phyloP scores from a whole-genome alignment of 371 early-diverging fungal genomes.

The Thermomucor indicae-seudaticae region DNA sequence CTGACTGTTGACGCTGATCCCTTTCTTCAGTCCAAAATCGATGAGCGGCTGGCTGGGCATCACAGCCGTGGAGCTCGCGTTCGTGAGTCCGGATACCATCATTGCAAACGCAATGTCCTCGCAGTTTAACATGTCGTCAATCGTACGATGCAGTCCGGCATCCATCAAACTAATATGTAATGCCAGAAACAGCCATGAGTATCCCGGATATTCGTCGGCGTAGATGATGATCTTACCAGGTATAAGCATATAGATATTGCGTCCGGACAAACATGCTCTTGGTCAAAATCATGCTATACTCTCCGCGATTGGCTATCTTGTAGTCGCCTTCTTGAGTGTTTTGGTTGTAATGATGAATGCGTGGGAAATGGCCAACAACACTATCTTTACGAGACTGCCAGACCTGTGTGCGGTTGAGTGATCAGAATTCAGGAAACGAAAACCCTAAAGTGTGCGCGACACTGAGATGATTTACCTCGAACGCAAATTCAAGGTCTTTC shows the following conservation, averaged over 20 bases:
- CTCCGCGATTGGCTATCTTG: conserved; percentile 12
- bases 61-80: conserved; percentile 21
- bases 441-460: no score
- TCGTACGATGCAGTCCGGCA: conserved; percentile 22
- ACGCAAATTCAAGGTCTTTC: conserved; percentile 30
- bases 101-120: conserved; percentile 47
- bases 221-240: conserved; percentile 24
- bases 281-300: conserved; percentile 38
- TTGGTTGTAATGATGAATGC: conserved; percentile 27
- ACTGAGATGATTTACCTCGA: conserved; percentile 31
- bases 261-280: conserved; percentile 47
- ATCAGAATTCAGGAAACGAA: no score
- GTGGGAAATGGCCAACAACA: conserved; percentile 43
- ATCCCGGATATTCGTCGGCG: background rate
- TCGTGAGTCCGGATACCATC: conserved; percentile 35
- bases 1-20: conserved; percentile 28
- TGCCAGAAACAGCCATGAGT: background rate
- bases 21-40: conserved; percentile 31
- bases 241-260: conserved; percentile 41
- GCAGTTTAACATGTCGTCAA: conserved; percentile 37
- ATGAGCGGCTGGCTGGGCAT: conserved; percentile 11
- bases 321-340: conserved; percentile 17
- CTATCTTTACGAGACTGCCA: conserved; percentile 28
- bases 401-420: background rate
- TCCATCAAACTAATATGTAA: conserved; percentile 24